phyloP scores from a whole-genome alignment of 768 basidiomycete species.

The Tylopilus sp. region DNA sequence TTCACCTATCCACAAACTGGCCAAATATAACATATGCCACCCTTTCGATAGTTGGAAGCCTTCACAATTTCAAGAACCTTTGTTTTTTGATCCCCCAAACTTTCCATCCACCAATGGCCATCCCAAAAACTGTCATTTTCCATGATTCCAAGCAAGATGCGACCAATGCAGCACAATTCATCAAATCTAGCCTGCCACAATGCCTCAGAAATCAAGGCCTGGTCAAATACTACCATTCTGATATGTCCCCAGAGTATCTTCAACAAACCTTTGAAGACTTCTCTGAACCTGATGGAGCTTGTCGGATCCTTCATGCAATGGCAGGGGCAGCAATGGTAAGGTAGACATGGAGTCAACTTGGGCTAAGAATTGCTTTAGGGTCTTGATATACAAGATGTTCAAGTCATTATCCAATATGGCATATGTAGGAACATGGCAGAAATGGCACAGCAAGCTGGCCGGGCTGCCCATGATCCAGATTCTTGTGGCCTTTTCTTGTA shows the following conservation, averaged over 20 bases:
- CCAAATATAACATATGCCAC: too few relatives aligned
- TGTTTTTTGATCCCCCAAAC: too few relatives aligned
- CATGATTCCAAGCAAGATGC: not conserved
- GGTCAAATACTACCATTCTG: not conserved
- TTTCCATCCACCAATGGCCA: not conserved
- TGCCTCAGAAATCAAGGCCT: not conserved
- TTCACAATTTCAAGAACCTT: too few relatives aligned
- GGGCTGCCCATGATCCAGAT: not conserved
- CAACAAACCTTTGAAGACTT: not conserved
- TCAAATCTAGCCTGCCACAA: not conserved
- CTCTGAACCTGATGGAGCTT: not conserved
- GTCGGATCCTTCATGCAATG: not conserved
- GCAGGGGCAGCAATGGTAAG: not conserved
- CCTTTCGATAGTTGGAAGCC: too few relatives aligned
- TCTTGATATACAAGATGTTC: not conserved
- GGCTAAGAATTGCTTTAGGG: not conserved
- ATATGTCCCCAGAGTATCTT: not conserved
- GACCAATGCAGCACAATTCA: not conserved
- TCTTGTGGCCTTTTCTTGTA: not conserved
- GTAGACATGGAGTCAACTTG: not conserved
- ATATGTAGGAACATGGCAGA: not conserved
- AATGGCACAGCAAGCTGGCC: not conserved
- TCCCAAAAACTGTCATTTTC: not conserved
- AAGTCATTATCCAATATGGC: not conserved
- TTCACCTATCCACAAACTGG: too few relatives aligned